Conservation (phyloP, 768 basidiomycete species). For the Auricularia sp. region DNA sequence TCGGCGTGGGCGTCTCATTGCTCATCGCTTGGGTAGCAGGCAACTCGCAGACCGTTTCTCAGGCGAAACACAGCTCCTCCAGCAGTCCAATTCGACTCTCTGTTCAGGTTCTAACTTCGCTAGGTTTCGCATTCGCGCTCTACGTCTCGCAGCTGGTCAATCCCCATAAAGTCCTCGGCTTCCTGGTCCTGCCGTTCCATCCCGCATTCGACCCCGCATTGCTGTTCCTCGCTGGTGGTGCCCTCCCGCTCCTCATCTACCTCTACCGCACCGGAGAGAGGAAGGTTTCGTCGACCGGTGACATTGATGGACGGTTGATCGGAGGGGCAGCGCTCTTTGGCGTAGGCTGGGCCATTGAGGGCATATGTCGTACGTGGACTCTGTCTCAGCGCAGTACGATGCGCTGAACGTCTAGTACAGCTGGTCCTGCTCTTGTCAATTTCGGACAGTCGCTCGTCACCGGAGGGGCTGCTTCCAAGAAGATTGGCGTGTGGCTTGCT, state of each 20-base stretch:
- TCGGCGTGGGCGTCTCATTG: not conserved
- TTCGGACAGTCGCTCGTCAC: constrained; percentile 30
- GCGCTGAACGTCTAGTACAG: constrained; percentile 22
- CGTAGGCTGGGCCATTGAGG: constrained; percentile 50
- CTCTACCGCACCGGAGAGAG: constrained; percentile 36
- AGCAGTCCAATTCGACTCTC: constrained; percentile 24
- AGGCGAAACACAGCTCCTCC: not conserved
- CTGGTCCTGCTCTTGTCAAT: constrained; percentile 54
- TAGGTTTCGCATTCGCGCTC: constrained; percentile 45
- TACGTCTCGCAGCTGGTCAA: constrained; percentile 45
- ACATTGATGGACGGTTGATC: constrained; percentile 37
- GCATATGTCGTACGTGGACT: constrained; percentile 46
- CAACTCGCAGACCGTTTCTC: not conserved
- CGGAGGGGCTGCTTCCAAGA: not conserved
- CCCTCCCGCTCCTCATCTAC: constrained; percentile 34
- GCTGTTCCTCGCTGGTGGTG: constrained; percentile 41
- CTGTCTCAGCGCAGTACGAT: not conserved
- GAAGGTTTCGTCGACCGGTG: constrained; percentile 27
- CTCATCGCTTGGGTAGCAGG: not conserved
- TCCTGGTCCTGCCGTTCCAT: constrained; percentile 40
- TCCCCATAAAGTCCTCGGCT: constrained; percentile 37
- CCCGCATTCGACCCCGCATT: constrained; percentile 47
- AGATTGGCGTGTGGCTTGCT: not conserved
- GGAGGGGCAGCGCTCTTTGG: constrained; percentile 48
- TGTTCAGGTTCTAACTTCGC: constrained; percentile 31